These are phyloP conservation scores for Fusarium sulawesiense DNA, from an alignment of 2,329 filamentous ascomycete genomes.

Conservation along the genomic window DNA sequence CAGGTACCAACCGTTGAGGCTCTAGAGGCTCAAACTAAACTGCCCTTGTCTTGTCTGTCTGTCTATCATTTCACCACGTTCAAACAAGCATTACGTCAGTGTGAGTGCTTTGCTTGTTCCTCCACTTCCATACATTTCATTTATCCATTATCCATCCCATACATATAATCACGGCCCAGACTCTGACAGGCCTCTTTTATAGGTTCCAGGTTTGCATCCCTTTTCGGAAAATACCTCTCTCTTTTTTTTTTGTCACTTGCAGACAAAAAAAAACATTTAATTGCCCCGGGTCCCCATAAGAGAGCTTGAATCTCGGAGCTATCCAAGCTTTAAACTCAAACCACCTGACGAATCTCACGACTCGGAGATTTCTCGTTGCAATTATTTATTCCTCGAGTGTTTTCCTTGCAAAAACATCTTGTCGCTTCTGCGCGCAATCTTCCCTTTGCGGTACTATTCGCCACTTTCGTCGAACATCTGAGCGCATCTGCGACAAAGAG, in stretches of 20 bases:
- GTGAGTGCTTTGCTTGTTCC: conserved; percentile 31
- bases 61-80: conserved; percentile 29
- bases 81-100: conserved; percentile 44
- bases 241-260: background rate
- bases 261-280: background rate
- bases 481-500: conserved; percentile 47
- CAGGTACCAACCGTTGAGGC: conserved; percentile 34
- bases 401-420: conserved; percentile 8
- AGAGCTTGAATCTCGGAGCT: conserved; percentile 34
- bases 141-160: conserved; percentile 22
- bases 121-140: conserved; percentile 34
- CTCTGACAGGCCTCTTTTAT: conserved; percentile 28
- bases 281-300: conserved; percentile 14
- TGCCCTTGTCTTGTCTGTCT: conserved; percentile 12
- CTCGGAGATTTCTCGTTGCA: conserved; percentile 38
- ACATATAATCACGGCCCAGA: conserved; percentile 21
- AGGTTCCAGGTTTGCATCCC: conserved; percentile 26
- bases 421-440: conserved; percentile 5
- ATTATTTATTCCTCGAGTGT: background rate
- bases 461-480: conserved; percentile 34
- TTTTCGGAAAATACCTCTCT: conserved; percentile 21
- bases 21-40: conserved; percentile 32
- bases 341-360: conserved; percentile 45
- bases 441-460: conserved; percentile 27
- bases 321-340: conserved; percentile 42